Conservation (phyloP, 1,284 basidiomycete genomes). For the Leccinum griseonigrum region DNA sequence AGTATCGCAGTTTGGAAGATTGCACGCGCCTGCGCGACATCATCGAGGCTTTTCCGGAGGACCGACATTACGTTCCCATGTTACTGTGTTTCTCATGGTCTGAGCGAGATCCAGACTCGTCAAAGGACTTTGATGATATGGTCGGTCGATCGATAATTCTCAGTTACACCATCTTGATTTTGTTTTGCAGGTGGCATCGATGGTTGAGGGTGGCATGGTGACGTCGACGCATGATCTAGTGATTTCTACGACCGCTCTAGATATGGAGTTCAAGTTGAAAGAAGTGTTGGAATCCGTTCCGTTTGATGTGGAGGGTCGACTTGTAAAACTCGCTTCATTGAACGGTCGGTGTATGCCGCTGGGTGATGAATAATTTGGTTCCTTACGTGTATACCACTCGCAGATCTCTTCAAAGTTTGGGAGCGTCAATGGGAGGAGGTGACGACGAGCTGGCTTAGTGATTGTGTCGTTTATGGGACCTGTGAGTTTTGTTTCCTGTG, state of each 20-base stretch:
- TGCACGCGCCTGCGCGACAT: conserved; percentile 66
- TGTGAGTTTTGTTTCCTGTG: conserved; percentile 42
- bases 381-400: conserved; percentile 1
- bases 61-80: conserved; percentile 57
- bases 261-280: conserved; percentile 54
- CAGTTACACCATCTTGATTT: background rate
- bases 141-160: conserved; percentile 30
- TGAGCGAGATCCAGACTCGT: conserved; percentile 37
- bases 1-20: conserved; percentile 70
- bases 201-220: conserved; percentile 44
- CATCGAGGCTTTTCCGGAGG: conserved; percentile 47
- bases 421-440: conserved; percentile 45
- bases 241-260: conserved; percentile 48
- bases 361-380: background rate
- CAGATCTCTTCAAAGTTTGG: conserved; percentile 51
- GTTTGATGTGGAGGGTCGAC: conserved; percentile 55
- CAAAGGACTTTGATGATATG: conserved; percentile 50
- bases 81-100: conserved; percentile 61
- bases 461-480: conserved; percentile 45
- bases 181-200: conserved; percentile 42
- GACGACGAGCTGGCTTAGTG: conserved; percentile 54
- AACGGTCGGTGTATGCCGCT: conserved; percentile 40
- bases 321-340: conserved; percentile 46
- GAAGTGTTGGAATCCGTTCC: conserved; percentile 40
- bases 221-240: conserved; percentile 43